Conservation (phyloP, 441 rosid species). For the Brassica balearica region DNA sequence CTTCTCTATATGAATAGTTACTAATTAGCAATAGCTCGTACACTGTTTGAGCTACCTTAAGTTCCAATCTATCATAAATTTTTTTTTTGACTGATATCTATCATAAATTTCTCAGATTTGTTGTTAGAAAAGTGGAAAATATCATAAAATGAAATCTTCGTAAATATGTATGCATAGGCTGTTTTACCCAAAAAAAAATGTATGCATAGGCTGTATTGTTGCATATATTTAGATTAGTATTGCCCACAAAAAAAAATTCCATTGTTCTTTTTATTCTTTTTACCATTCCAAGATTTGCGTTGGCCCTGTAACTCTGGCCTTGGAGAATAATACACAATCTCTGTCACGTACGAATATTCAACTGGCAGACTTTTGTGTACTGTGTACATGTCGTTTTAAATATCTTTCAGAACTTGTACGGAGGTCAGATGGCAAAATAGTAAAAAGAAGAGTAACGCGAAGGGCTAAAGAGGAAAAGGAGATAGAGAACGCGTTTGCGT, state of each 20-base stretch:
- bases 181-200: too few species aligned
- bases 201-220: too few species aligned
- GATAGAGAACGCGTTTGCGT: slow-evolving; percentile 35
- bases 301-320: too few species aligned
- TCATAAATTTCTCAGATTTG: background rate
- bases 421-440: slow-evolving; percentile 11
- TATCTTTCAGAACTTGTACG: slow-evolving; percentile 1
- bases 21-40: too few species aligned
- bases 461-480: background rate
- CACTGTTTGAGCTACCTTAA: too few species aligned
- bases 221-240: background rate
- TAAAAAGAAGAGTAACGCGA: background rate
- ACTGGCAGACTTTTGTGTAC: background rate
- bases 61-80: background rate
- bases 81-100: too few species aligned
- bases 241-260: background rate
- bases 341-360: background rate
- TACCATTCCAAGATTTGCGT: too few species aligned
- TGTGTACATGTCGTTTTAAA: too few species aligned
- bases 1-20: too few species aligned
- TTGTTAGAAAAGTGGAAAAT: too few species aligned
- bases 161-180: too few species aligned
- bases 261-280: background rate
- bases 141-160: background rate
- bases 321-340: too few species aligned